These are phyloP conservation scores for Salix viminalis DNA, from an alignment of 345 rosid species.

Conservation along the genomic window DNA sequence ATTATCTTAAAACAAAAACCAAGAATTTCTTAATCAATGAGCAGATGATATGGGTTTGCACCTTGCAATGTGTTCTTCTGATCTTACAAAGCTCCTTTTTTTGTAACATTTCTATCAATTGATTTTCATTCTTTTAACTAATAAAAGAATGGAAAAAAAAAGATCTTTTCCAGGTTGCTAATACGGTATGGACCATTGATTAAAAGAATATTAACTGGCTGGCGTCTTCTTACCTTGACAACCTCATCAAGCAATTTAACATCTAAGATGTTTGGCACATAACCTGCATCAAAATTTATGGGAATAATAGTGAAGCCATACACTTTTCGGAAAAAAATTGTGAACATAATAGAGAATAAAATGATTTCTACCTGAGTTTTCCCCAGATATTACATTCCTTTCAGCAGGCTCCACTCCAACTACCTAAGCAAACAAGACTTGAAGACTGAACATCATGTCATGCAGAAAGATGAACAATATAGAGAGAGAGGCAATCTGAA, in stretches of 20 bases:
- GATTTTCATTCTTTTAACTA: no score
- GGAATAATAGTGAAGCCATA: conserved; percentile 12
- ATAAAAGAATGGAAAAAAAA: neutral
- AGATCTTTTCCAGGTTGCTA: neutral
- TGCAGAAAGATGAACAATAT: conserved; percentile 4
- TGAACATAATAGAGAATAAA: conserved; percentile 9
- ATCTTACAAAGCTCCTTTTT: neutral
- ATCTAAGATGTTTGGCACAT: conserved; percentile 69
- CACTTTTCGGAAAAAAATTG: neutral
- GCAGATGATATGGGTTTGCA: no score
- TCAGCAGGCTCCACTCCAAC: conserved; percentile 98
- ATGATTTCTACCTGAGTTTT: conserved; percentile 52
- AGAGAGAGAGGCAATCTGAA: neutral
- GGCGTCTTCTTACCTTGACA: conserved; percentile 46
- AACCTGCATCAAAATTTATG: conserved; percentile 47
- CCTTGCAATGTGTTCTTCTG: neutral
- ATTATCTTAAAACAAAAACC: neutral
- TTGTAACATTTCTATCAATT: no score
- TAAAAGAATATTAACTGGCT: neutral
- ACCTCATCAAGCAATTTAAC: conserved; percentile 85
- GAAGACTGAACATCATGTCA: conserved; percentile 1
- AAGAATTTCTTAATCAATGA: no score
- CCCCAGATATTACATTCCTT: conserved; percentile 84
- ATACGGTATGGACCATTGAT: neutral
- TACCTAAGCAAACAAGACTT: conserved; percentile 42